Conservation (phyloP, 2,329 filamentous ascomycete species). For the Hirsutella rhossiliensis region DNA sequence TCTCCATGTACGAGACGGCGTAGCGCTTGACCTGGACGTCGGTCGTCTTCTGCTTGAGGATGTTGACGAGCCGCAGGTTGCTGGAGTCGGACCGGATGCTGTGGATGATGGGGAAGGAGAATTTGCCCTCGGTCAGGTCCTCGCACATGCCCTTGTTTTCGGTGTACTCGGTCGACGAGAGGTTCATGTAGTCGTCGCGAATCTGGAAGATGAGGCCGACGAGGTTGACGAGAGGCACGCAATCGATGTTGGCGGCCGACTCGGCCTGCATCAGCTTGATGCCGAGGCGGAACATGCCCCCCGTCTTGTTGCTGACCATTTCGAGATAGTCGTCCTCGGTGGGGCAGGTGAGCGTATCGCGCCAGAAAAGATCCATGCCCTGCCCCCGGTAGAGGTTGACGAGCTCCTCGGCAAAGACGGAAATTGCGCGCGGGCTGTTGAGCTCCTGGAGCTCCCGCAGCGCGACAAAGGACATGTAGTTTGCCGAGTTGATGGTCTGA, state of each 20-base stretch:
- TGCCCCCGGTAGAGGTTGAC: slow-evolving; percentile 77
- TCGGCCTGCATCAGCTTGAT: slow-evolving; percentile 84
- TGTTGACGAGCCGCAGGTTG: slow-evolving; percentile 77
- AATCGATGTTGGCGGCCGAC: slow-evolving; percentile 46
- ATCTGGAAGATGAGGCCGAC: slow-evolving; percentile 85
- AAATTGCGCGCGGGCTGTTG: slow-evolving; percentile 52
- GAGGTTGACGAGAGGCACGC: slow-evolving; percentile 72
- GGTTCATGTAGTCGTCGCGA: slow-evolving; percentile 87
- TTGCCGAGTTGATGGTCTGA: slow-evolving; percentile 83
- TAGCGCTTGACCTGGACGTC: slow-evolving; percentile 86
- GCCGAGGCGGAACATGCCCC: slow-evolving; percentile 71
- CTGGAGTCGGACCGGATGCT: slow-evolving; percentile 66
- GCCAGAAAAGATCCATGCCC: slow-evolving; percentile 87
- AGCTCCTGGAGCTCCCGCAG: slow-evolving; percentile 64
- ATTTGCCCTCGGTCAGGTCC: slow-evolving; percentile 94
- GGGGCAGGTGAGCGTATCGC: slow-evolving; percentile 72
- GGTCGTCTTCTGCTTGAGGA: slow-evolving; percentile 77
- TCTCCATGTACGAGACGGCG: slow-evolving; percentile 83
- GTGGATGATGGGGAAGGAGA: slow-evolving; percentile 92
- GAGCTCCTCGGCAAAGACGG: slow-evolving; percentile 71
- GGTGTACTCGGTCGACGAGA: slow-evolving; percentile 62
- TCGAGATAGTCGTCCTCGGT: slow-evolving; percentile 86
- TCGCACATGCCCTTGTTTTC: slow-evolving; percentile 90
- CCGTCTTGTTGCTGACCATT: slow-evolving; percentile 88
- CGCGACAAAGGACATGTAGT: slow-evolving; percentile 78